Evolutionary conservation across 306 rosid genomes (phyloP).

Genomic region (Begonia masoniana): DNA sequence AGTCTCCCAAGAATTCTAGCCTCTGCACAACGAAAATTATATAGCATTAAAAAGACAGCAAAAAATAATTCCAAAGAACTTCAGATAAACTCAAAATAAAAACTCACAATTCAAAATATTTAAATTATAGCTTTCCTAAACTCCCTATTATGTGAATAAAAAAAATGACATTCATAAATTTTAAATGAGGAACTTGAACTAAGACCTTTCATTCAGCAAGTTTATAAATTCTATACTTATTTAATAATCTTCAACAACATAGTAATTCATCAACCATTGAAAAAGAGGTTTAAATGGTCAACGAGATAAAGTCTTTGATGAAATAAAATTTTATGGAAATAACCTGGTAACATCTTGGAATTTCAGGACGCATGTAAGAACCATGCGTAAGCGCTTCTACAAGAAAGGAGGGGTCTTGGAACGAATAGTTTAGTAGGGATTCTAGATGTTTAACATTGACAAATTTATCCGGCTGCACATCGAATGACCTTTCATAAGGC

Average conservation of each 20-base stretch:
- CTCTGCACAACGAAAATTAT: slow-evolving; percentile 38
- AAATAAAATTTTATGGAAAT: not conserved
- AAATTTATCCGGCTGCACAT: slow-evolving; percentile 22
- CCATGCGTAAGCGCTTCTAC: slow-evolving; percentile 91
- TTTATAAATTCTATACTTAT: no score
- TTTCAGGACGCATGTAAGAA: slow-evolving; percentile 75
- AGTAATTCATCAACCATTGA: not conserved
- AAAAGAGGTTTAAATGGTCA: not conserved
- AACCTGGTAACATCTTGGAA: slow-evolving; percentile 89
- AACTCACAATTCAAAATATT: no score
- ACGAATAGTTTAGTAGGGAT: slow-evolving; percentile 43
- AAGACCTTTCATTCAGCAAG: not conserved
- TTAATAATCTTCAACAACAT: no score
- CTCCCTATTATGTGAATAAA: not conserved
- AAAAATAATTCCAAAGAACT: not conserved
- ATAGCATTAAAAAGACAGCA: slow-evolving; percentile 5
- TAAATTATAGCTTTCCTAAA: no score
- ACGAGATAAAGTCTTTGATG: not conserved
- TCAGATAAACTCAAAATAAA: no score
- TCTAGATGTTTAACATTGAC: slow-evolving; percentile 38
- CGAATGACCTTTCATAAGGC: slow-evolving; percentile 30
- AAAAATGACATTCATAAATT: not conserved
- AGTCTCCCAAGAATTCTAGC: slow-evolving; percentile 72
- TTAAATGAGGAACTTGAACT: not conserved
- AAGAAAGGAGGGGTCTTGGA: slow-evolving; percentile 41